Evolutionary conservation across 768 basidiomycete genomes (phyloP), one percentile per base, ranked within the genome.

Genomic region (Kondoa malvinella): DNA sequence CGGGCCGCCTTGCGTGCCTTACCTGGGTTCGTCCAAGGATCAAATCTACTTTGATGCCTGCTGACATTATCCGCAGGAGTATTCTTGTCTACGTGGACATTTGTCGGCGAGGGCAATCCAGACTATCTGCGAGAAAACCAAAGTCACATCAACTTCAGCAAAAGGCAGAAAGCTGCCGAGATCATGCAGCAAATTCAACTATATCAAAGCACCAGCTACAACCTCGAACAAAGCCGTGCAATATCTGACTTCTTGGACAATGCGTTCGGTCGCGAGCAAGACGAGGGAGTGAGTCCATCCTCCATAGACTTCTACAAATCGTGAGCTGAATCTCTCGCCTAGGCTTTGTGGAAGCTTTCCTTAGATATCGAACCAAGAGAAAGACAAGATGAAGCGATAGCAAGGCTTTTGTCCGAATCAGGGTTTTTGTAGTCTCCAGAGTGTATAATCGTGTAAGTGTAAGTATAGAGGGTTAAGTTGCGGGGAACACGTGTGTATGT

Each of bases 161-260:
- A 99, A 78, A 87, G 94, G 21, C 86, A 89, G 73, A 89, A 89
- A 78, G 86, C 91, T 0, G 90, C 92, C n/a, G 92, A 95, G 75
- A 88, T 97, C 72, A 90, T 99, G 73, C 85, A 86, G 71, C 92
- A 96, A 76, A 96, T 99, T 76, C 89, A 95, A 76, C 86, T 89
- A 31, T 96, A 92, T 85, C 95, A 99, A 76, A 83, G 87, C 3
- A 85, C 85, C 71, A 85, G 88, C 1, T 97, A 91, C 80, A 92
- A 94, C 77, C 84, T 94, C 71, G 81, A 83, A 34, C 78, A 81
- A 3, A 83, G 92, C 17, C 81, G 83, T 0, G 69, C 81, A 0
- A 84, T 97, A 30, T 83, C 84, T 66, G 79, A 81, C 30, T 95
- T 29, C 32, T 29, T 63, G 3, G 61, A 63, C 26, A 63, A 27